Conservation (phyloP, 306 rosid genomes). For the Vigna nakashimae region DNA sequence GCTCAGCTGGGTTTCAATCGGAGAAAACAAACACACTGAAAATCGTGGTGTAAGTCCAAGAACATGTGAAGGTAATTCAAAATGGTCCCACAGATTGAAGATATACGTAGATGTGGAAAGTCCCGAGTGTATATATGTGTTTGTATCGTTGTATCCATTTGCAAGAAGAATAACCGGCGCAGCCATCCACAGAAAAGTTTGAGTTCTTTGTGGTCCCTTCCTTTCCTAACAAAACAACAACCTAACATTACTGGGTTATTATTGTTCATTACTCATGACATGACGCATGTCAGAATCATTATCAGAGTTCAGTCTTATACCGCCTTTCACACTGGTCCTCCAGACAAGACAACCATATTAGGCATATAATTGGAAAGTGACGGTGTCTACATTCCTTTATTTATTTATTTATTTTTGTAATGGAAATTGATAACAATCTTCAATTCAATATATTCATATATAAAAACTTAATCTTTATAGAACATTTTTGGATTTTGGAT, state of each 20-base stretch:
- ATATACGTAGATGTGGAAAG: background rate
- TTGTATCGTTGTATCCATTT: background rate
- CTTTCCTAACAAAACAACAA: conserved; percentile 6
- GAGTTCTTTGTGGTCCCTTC: background rate
- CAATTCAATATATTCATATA: background rate
- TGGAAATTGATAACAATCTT: background rate
- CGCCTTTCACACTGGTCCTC: background rate
- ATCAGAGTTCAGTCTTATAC: background rate
- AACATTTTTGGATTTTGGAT: too few relatives aligned
- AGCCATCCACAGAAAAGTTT: background rate
- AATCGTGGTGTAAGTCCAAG: background rate
- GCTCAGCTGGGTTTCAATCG: background rate
- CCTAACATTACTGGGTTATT: background rate
- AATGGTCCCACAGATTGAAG: background rate
- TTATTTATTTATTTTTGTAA: too few relatives aligned
- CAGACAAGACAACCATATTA: background rate
- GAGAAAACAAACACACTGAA: background rate
- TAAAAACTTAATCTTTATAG: background rate
- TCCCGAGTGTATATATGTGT: background rate
- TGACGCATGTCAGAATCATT: background rate
- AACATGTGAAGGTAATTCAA: background rate
- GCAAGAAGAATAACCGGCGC: background rate
- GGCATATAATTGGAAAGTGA: background rate
- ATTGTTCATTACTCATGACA: background rate
- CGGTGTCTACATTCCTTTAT: background rate